Conservation (phyloP, 1,284 basidiomycete genomes). For the Porodaedalea pini region DNA sequence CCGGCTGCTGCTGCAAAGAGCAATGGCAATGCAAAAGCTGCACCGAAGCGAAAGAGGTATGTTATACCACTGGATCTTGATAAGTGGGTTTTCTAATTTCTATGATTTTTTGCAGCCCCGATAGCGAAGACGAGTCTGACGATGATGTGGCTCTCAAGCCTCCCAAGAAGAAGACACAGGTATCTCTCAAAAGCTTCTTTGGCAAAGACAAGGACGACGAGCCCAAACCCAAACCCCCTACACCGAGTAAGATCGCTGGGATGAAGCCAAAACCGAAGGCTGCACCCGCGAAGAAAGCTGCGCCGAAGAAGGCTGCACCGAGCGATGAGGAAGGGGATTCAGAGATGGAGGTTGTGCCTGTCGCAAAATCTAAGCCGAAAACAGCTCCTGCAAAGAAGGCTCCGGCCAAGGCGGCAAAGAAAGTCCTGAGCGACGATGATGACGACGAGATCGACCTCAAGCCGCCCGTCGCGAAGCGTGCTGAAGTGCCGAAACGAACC, state of each 20-base stretch:
- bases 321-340: conserved; percentile 15
- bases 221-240: conserved; percentile 3
- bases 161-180: conserved; percentile 23
- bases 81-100: background rate
- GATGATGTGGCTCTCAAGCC: conserved; percentile 25
- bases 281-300: conserved; percentile 17
- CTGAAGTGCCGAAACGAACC: conserved; percentile 34
- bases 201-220: conserved; percentile 12
- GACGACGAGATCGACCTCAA: conserved; percentile 24
- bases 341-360: background rate
- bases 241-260: conserved; percentile 12
- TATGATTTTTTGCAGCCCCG: conserved; percentile 15
- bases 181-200: conserved; percentile 9
- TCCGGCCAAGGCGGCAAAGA: conserved; percentile 20
- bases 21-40: conserved; percentile 23
- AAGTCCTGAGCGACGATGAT: conserved; percentile 25
- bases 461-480: conserved; percentile 28
- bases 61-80: background rate
- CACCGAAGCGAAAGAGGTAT: conserved; percentile 29
- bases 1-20: conserved; percentile 25
- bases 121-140: conserved; percentile 21
- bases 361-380: conserved; percentile 10
- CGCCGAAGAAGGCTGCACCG: conserved; percentile 11
- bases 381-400: conserved; percentile 17
- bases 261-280: conserved; percentile 19